Conservation (phyloP, 768 basidiomycete genomes). For the Auricularia sp. region DNA sequence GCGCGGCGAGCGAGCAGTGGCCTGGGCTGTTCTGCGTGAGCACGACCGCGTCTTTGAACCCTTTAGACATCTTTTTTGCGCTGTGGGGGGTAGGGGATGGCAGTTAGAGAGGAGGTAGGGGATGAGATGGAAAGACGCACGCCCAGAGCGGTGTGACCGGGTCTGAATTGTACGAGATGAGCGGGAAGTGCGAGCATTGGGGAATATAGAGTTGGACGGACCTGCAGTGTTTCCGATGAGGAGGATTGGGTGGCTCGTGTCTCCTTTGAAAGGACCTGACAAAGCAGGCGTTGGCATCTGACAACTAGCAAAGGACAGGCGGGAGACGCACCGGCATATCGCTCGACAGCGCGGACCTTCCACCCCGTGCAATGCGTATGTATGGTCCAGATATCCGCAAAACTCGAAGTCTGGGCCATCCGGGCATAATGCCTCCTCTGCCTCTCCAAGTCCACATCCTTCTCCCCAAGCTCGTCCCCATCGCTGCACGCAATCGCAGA, state of each 20-base stretch:
- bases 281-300: neutral
- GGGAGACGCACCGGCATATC: slow-evolving; percentile 11
- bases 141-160: neutral
- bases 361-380: neutral
- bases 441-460: slow-evolving; percentile 4
- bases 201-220: neutral
- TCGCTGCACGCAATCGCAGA: slow-evolving; percentile 14
- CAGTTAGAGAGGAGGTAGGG: neutral
- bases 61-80: slow-evolving; percentile 5
- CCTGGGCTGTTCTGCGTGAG: slow-evolving; percentile 9
- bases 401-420: slow-evolving; percentile 8
- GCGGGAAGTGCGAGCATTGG: neutral
- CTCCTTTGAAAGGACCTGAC: slow-evolving; percentile 27
- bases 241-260: slow-evolving; percentile 32
- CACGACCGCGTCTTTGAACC: slow-evolving; percentile 7
- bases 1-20: slow-evolving; percentile 13
- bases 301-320: neutral
- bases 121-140: neutral
- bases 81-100: neutral
- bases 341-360: neutral
- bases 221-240: slow-evolving; percentile 32
- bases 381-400: slow-evolving; percentile 14
- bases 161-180: neutral
- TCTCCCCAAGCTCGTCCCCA: slow-evolving; percentile 1
- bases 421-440: slow-evolving; percentile 8